These are phyloP conservation scores for Pyricularia pennisetigena DNA, from an alignment of 2,329 filamentous ascomycete species.

Conservation along the genomic window DNA sequence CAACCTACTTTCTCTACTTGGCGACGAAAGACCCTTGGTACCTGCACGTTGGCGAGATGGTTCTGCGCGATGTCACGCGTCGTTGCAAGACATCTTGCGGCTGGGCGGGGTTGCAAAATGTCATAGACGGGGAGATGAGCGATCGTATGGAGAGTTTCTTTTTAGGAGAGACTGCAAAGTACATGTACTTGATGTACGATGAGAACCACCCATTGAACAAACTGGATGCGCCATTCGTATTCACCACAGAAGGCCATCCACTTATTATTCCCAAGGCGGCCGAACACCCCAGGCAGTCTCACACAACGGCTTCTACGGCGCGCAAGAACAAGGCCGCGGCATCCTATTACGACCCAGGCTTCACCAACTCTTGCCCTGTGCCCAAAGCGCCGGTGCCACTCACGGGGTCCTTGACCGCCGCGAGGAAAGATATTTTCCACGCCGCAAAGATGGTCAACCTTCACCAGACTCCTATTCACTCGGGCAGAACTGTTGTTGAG, in stretches of 20 bases:
- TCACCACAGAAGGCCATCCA: constrained; percentile 93
- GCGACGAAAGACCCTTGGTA: constrained; percentile 96
- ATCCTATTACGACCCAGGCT: constrained; percentile 28
- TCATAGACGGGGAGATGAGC: constrained; percentile 71
- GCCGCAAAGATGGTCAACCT: constrained; percentile 77
- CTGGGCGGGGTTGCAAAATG: constrained; percentile 83
- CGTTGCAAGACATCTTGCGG: constrained; percentile 87
- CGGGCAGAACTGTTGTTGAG: neutral
- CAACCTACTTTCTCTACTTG: constrained; percentile 89
- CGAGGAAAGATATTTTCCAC: constrained; percentile 75
- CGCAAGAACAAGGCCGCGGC: constrained; percentile 10
- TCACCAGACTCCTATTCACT: constrained; percentile 29
- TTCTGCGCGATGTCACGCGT: constrained; percentile 74
- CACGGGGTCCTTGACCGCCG: constrained; percentile 69
- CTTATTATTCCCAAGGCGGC: constrained; percentile 62
- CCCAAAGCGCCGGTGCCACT: constrained; percentile 52
- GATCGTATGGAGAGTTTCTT: constrained; percentile 99
- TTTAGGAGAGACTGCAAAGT: constrained; percentile 91
- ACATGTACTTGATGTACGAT: constrained; percentile 87
- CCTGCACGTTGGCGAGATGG: constrained; percentile 92
- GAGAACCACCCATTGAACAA: constrained; percentile 78
- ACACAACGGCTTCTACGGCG: neutral
- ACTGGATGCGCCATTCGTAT: constrained; percentile 79
- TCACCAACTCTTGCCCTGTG: constrained; percentile 55
- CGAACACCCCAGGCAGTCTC: neutral